Evolutionary conservation across 2,329 filamentous ascomycete genomes (phyloP), one percentile per base, ranked within the genome.

Genomic region (Neodidymelliopsis sp.): DNA sequence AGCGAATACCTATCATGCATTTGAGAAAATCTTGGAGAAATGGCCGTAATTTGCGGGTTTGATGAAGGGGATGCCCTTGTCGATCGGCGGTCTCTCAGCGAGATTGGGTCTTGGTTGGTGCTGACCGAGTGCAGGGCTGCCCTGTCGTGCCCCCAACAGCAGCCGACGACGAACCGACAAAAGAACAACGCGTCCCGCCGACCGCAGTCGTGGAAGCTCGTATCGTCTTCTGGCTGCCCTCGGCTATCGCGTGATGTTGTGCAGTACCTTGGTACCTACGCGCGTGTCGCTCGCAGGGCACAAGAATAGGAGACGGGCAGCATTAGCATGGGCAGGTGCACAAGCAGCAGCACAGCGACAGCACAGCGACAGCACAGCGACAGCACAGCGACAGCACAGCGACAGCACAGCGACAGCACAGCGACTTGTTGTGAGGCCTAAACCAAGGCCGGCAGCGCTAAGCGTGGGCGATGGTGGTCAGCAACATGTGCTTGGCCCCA

Each of bases 321-420:
- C 53, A 54, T 43, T n/a, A n/a, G n/a, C n/a, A n/a, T n/a, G n/a
- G n/a, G n/a, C n/a, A n/a, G n/a, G n/a, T n/a, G n/a, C n/a, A n/a
- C n/a, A n/a, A n/a, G n/a, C n/a, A n/a, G n/a, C n/a, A n/a, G n/a
- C n/a, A n/a, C 24, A 49, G 38, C 38, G 50, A 42, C 30, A 51
- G 61, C 58, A 62, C 49, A 61, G 16, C 34, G 27, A 43, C 49
- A n/a, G n/a, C n/a, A n/a, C 24, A 49, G 38, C 38, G 50, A 42
- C 30, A 51, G 61, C 58, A 62, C 49, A 61, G 16, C 34, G 27
- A 43, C 49, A n/a, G n/a, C n/a, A n/a, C n/a, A n/a, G n/a, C n/a
- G n/a, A n/a, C n/a, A n/a, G n/a, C n/a, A n/a, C 24, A 49, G 38
- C 38, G 50, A 42, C 30, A 51, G 61, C 58, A 62, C 49, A 61